These are phyloP conservation scores for Dictyostelium capitatum DNA, from an alignment of 78 protist species.

Conservation along the genomic window DNA sequence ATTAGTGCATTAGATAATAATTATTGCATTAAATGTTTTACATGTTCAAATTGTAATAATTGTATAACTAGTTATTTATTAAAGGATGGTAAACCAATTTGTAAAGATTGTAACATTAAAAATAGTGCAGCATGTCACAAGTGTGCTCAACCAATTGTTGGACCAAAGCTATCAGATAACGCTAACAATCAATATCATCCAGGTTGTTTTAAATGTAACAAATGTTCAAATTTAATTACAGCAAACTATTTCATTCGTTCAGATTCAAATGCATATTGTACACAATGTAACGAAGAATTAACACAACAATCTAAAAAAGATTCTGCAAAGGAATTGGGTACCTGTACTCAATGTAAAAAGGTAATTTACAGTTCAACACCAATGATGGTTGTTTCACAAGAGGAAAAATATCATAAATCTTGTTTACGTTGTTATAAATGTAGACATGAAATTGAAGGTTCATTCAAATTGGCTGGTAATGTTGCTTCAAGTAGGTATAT, in stretches of 20 bases:
- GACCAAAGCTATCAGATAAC: constrained; percentile 42
- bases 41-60: constrained; percentile 22
- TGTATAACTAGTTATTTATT: constrained; percentile 15
- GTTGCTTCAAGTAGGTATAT: constrained; percentile 35
- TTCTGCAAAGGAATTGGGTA: constrained; percentile 27
- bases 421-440: constrained; percentile 37
- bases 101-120: constrained; percentile 30
- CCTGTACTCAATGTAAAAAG: constrained; percentile 31
- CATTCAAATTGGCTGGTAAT: constrained; percentile 10
- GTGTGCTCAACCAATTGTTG: constrained; percentile 43
- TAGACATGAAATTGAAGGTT: constrained; percentile 34
- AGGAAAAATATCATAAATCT: constrained; percentile 45
- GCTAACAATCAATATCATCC: constrained; percentile 27
- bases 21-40: constrained; percentile 42
- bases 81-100: background rate
- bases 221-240: background rate
- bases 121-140: background rate
- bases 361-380: constrained; percentile 3
- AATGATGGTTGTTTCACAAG: constrained; percentile 22
- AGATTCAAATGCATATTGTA: constrained; percentile 4
- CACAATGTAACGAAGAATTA: constrained; percentile 23
- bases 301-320: background rate
- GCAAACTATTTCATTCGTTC: constrained; percentile 25
- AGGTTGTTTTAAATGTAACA: constrained; percentile 45
- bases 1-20: background rate